Evolutionary conservation across 1,284 basidiomycete genomes (phyloP), one percentile per base, ranked within the genome.

Genomic region (Pseudozyma thailandica): DNA sequence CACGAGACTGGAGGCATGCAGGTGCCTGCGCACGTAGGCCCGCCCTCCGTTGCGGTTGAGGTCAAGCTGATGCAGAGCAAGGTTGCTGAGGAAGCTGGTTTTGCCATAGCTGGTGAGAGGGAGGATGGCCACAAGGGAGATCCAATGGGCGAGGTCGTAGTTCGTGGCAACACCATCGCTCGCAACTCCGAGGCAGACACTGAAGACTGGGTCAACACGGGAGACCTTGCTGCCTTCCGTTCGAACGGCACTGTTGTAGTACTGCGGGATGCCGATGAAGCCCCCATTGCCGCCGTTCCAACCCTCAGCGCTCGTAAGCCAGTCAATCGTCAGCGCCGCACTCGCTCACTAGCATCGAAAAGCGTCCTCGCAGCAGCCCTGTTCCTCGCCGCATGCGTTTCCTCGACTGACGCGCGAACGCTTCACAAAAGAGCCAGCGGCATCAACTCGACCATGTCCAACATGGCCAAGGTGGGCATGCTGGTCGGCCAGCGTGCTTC

Each of bases 191-290:
- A n/a, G 15, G 15, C 26, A 4, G 37, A 41, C 10, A 25, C 30
- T 5, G 31, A 44, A 5, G 42, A 62, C 6, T 81, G 79, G 77
- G 47, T 41, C 21, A 48, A 55, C 10, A 80, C 80, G 2, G 75
- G 74, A 45, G 77, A 81, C 44, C 49, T 80, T 4, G 80, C 52
- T 18, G 56, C 69, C 6, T 56, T 77, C 58, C 74, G 80, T 18
- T 71, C 80, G 16, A 82, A 82, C 51, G 80, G 80, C 12, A 82
- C 80, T 10, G 65, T 82, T 2, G 78, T 82, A 1, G 58, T 82
- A 1, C 44, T 81, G 0, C 72, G 60, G 20, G 68, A 74, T 43
- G 47, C 63, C 4, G 53, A 57, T 25, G 58, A 72, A 15, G 54
- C 60, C 8, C 43, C 58, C 0, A 30, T 62, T 4, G 71, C 61